Evolutionary conservation across 148 eudicot species (phyloP).

Genomic region (Vaccinium darrowii): DNA sequence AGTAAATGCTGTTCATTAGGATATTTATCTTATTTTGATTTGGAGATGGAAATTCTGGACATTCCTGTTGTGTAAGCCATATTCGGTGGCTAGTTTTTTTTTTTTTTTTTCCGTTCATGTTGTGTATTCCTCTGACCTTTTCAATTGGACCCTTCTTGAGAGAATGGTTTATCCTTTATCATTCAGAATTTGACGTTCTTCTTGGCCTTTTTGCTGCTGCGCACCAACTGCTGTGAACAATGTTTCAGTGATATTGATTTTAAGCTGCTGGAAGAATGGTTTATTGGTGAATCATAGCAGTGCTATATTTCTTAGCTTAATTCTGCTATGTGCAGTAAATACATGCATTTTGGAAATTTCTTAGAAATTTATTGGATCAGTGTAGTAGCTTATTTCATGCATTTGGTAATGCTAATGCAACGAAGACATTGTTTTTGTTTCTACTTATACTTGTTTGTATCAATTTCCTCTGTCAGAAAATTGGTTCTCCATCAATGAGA

Average conservation of each 20-base stretch:
- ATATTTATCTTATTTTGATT: background rate
- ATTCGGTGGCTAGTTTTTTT: background rate
- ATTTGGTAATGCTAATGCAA: background rate
- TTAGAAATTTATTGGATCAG: background rate
- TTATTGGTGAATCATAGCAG: background rate
- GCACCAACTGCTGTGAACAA: background rate
- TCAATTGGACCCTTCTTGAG: background rate
- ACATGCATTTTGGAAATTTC: background rate
- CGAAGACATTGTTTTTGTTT: too few species aligned
- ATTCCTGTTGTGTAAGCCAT: background rate
- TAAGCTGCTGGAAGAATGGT: background rate
- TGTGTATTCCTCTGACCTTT: background rate
- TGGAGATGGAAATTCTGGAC: conserved; percentile 5
- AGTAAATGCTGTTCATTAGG: background rate
- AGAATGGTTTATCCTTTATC: background rate
- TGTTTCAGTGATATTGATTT: background rate
- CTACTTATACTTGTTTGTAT: background rate
- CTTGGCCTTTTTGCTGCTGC: background rate
- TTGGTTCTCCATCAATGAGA: conserved; percentile 88
- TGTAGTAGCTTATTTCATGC: background rate
- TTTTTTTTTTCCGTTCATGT: background rate
- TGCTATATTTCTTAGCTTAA: conserved; percentile 1
- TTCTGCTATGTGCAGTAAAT: background rate
- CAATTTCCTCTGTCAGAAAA: conserved; percentile 35
- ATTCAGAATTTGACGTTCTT: background rate